A percentile compares a stretch with the other conserved stretches of the same genome.
These are phyloP conservation scores for Diversispora eburnea DNA, from an alignment of 192 early-diverging fungal species.

Conservation along the genomic window DNA sequence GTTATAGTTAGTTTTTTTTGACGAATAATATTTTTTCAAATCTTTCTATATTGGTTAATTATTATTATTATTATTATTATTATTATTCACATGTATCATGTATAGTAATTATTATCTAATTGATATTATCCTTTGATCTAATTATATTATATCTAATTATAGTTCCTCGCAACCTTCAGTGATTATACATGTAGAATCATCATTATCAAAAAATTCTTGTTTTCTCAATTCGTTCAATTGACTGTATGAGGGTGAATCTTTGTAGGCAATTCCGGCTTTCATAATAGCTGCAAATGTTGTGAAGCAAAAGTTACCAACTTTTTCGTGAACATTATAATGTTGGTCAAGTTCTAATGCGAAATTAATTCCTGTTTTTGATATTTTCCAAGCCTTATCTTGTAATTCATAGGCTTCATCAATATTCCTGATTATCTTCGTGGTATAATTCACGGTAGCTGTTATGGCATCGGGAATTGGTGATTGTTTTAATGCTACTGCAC, in stretches of 20 bases:
- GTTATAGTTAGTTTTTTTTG: too few species aligned
- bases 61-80: too few species aligned
- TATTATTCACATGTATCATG: too few species aligned
- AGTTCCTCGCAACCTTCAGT: too few species aligned
- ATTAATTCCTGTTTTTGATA: constrained; percentile 44
- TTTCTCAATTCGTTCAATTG: constrained; percentile 15
- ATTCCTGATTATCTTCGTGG: constrained; percentile 34
- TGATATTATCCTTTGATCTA: too few species aligned
- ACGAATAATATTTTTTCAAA: too few species aligned
- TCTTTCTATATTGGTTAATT: too few species aligned
- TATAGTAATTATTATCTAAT: too few species aligned
- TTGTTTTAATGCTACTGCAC: constrained; percentile 52
- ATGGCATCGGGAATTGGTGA: constrained; percentile 54
- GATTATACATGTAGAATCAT: too few species aligned
- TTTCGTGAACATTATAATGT: constrained; percentile 51
- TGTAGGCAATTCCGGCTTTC: constrained; percentile 50
- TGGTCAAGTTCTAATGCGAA: constrained; percentile 52
- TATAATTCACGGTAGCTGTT: constrained; percentile 33
- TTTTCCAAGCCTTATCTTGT: constrained; percentile 48
- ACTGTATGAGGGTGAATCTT: constrained; percentile 43
- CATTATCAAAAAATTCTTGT: too few species aligned
- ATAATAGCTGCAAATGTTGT: constrained; percentile 43
- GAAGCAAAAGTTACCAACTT: constrained; percentile 46
- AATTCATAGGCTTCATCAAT: constrained; percentile 49
- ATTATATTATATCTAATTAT: too few species aligned